These are phyloP conservation scores for Boletellus emodensis DNA, from an alignment of 768 basidiomycete species.

Conservation along the genomic window DNA sequence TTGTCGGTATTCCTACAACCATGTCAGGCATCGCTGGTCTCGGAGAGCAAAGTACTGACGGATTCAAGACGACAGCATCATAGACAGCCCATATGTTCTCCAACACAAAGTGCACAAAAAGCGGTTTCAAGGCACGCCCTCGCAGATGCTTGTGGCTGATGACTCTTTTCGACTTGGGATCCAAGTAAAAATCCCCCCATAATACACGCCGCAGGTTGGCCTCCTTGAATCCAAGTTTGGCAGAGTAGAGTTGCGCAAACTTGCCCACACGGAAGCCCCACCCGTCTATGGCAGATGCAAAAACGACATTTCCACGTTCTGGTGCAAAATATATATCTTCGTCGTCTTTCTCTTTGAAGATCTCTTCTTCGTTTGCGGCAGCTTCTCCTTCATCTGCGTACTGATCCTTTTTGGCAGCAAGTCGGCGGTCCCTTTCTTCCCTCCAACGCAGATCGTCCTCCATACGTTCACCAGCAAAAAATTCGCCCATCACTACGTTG, in stretches of 20 bases:
- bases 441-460: conserved; percentile 93
- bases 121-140: conserved; percentile 83
- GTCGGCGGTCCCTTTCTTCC: conserved; percentile 82
- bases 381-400: conserved; percentile 65
- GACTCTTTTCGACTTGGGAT: conserved; percentile 92
- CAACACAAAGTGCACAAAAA: conserved; percentile 95
- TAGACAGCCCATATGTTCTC: conserved; percentile 99
- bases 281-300: conserved; percentile 92
- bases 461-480: conserved; percentile 95
- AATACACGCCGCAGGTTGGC: conserved; percentile 77
- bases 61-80: conserved; percentile 81
- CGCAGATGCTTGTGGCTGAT: conserved; percentile 87
- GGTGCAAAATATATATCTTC: conserved; percentile 98
- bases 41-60: conserved; percentile 52
- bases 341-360: conserved; percentile 94
- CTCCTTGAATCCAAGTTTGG: conserved; percentile 89
- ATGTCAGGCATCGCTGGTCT: conserved; percentile 9
- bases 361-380: conserved; percentile 52
- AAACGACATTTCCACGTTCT: conserved; percentile 92
- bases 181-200: conserved; percentile 97
- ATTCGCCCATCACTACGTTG: conserved; percentile 96
- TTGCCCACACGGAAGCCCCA: conserved; percentile 96
- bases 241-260: conserved; percentile 89
- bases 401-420: conserved; percentile 70
- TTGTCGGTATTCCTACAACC: conserved; percentile 78